Percentiles rank a stretch among this genome's conserved stretches.
Conservation (phyloP, 805 yeast genomes). For the Danielia oregonensis region DNA sequence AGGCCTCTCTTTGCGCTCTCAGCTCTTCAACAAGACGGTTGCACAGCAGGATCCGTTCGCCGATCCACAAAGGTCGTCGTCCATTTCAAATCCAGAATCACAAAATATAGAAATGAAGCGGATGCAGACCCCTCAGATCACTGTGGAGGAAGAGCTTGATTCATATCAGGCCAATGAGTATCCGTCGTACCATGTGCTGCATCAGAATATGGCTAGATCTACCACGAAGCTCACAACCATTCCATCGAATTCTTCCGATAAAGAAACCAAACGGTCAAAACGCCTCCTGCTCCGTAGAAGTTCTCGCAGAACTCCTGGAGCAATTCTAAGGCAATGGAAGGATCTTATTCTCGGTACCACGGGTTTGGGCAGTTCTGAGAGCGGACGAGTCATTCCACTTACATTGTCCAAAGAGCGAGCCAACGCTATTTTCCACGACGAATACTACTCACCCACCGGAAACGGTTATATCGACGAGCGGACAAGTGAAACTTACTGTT, state of each 20-base stretch:
- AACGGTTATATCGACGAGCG: constrained; percentile 65
- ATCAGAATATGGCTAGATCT: constrained; percentile 8
- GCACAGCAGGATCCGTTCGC: constrained; percentile 19
- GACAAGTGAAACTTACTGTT: constrained; percentile 52
- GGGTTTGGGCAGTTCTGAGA: constrained; percentile 29
- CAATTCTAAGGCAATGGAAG: constrained; percentile 18
- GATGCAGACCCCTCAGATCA: constrained; percentile 7
- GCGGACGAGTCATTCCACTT: constrained; percentile 78
- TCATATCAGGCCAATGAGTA: constrained; percentile 4
- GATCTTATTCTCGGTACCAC: constrained; percentile 44
- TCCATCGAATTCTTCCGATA: neutral
- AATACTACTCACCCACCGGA: constrained; percentile 18
- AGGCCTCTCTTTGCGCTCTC: constrained; percentile 66
- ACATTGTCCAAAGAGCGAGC: constrained; percentile 39
- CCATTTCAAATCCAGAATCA: too few species aligned
- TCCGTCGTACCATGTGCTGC: constrained; percentile 3
- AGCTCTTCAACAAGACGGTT: constrained; percentile 50
- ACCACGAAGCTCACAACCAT: constrained; percentile 9
- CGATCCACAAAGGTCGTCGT: too few species aligned
- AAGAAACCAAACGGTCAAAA: constrained; percentile 5
- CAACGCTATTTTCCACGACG: constrained; percentile 26
- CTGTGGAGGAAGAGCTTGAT: constrained; percentile 5
- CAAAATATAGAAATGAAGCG: too few species aligned
- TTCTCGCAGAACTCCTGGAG: constrained; percentile 8
- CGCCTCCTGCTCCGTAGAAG: constrained; percentile 8